Conservation (phyloP, 2,329 filamentous ascomycete genomes). For the Lecanicillium sp. region DNA sequence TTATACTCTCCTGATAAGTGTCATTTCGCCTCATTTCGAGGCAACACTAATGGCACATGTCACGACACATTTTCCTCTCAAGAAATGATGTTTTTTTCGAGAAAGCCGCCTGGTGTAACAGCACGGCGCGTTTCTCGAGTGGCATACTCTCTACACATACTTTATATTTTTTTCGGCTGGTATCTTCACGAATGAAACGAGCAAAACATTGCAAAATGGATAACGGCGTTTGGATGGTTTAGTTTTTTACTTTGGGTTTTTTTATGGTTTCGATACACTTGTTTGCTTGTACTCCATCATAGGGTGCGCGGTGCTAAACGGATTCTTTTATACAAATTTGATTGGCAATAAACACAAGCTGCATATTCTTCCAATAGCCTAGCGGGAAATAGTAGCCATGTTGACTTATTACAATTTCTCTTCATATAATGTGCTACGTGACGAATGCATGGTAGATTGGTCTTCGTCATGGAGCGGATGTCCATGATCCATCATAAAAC, state of each 20-base stretch:
- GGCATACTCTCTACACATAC: no score
- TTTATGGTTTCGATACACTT: background rate
- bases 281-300: background rate
- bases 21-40: background rate
- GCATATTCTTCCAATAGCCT: no score
- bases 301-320: no score
- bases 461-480: no score
- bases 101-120: slow-evolving; percentile 1
- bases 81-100: background rate
- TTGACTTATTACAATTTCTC: no score
- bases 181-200: slow-evolving; percentile 5
- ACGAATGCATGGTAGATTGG: no score
- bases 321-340: no score
- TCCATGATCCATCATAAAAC: no score
- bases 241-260: background rate
- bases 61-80: background rate
- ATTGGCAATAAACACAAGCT: no score
- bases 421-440: no score
- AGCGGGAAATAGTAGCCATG: slow-evolving; percentile 1
- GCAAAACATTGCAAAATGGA: slow-evolving; percentile 3
- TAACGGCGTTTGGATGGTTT: slow-evolving; percentile 2
- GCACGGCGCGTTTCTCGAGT: slow-evolving; percentile 1
- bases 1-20: background rate
- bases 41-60: background rate
- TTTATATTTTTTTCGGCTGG: background rate